Conservation (phyloP, 1,284 basidiomycete species). For the Xerocomus cyaneibrunnescens region DNA sequence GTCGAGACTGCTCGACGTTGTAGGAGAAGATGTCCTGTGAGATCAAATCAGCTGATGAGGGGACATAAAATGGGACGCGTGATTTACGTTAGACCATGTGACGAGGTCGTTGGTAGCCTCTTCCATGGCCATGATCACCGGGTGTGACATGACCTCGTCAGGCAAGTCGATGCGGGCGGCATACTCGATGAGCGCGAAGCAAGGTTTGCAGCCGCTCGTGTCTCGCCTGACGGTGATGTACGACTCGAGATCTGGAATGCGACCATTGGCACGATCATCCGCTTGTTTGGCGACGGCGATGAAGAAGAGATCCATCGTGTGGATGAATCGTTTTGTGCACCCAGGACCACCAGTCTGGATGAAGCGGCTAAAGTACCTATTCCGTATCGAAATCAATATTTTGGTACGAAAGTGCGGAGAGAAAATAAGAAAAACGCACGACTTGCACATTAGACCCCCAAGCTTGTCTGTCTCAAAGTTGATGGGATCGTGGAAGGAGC, state of each 20-base stretch:
- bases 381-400: constrained; percentile 4
- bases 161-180: constrained; percentile 55
- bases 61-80: background rate
- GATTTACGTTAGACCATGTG: constrained; percentile 57
- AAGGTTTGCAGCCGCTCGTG: constrained; percentile 58
- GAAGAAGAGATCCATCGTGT: constrained; percentile 54
- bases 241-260: constrained; percentile 53
- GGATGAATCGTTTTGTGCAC: constrained; percentile 55
- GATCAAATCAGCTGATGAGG: constrained; percentile 6
- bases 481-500: constrained; percentile 48
- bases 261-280: constrained; percentile 46
- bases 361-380: constrained; percentile 54
- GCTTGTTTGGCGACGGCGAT: constrained; percentile 54
- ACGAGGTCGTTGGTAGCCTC: constrained; percentile 57
- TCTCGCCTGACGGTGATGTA: constrained; percentile 59
- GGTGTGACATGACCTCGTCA: constrained; percentile 52
- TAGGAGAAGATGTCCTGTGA: constrained; percentile 60
- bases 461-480: constrained; percentile 48
- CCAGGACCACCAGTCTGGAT: constrained; percentile 49
- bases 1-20: constrained; percentile 58
- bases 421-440: constrained; percentile 41
- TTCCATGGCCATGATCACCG: constrained; percentile 50
- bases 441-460: constrained; percentile 52
- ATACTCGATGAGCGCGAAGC: constrained; percentile 61
- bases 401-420: background rate